Evolutionary conservation across 2,329 filamentous ascomycete species (phyloP).

Genomic region (Metarhizium sp.): DNA sequence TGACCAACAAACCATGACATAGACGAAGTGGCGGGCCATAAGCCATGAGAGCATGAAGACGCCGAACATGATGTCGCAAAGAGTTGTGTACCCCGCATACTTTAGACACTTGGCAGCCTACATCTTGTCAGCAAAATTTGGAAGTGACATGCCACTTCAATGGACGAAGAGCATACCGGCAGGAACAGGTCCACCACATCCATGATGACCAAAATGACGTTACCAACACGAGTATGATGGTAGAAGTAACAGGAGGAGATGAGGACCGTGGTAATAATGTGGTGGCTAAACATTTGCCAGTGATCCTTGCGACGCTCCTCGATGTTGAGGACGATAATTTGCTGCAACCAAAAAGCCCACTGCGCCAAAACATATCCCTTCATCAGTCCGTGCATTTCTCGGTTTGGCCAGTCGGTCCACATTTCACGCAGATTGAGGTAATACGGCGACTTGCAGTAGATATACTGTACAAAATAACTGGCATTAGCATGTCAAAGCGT

Average conservation of each 20-base stretch:
- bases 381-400: conserved; percentile 64
- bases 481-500: neutral
- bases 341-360: conserved; percentile 89
- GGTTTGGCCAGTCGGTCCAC: conserved; percentile 78
- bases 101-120: conserved; percentile 89
- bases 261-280: conserved; percentile 78
- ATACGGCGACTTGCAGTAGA: conserved; percentile 70
- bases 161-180: conserved; percentile 45
- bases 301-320: conserved; percentile 93
- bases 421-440: conserved; percentile 68
- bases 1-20: conserved; percentile 72
- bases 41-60: conserved; percentile 84
- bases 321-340: conserved; percentile 88
- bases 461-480: conserved; percentile 46
- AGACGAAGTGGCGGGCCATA: conserved; percentile 70
- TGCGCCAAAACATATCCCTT: conserved; percentile 90
- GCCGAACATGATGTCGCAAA: conserved; percentile 78
- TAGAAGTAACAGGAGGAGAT: conserved; percentile 79
- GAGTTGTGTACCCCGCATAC: conserved; percentile 65
- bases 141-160: conserved; percentile 17
- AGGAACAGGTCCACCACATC: conserved; percentile 85
- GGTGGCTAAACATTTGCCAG: conserved; percentile 94
- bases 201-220: conserved; percentile 85
- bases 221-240: conserved; percentile 78
- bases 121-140: neutral